These are phyloP conservation scores for Cyamopsis tetragonoloba DNA, from an alignment of 306 rosid species.

Conservation along the genomic window DNA sequence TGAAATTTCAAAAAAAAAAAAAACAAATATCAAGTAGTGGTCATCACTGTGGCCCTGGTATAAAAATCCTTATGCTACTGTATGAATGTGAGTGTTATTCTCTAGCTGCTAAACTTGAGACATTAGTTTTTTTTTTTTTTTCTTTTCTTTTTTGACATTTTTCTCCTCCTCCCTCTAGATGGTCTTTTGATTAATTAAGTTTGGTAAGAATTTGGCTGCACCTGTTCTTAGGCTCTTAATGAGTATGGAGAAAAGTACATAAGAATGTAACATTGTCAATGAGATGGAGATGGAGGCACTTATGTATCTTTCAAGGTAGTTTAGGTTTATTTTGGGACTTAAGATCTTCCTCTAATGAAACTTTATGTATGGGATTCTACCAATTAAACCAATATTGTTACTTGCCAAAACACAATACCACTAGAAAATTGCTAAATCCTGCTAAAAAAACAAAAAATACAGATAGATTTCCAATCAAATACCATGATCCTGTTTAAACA, in stretches of 20 bases:
- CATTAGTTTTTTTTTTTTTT: slow-evolving; percentile 31
- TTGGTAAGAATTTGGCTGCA: neutral
- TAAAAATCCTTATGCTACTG: slow-evolving; percentile 27
- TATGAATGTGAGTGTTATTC: slow-evolving; percentile 44
- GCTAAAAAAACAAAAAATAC: too few species aligned
- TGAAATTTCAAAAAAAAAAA: too few species aligned
- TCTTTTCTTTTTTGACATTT: neutral
- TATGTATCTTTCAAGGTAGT: neutral
- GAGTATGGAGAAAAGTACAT: neutral
- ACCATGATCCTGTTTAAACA: neutral
- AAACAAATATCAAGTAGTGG: neutral
- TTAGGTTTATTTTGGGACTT: neutral
- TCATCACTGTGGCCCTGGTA: slow-evolving; percentile 20
- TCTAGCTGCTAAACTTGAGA: slow-evolving; percentile 48
- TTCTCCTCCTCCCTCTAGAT: slow-evolving; percentile 26
- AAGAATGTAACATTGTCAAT: neutral
- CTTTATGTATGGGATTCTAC: neutral
- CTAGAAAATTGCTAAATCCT: too few species aligned
- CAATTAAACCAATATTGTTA: neutral
- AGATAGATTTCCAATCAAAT: neutral
- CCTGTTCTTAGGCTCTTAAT: neutral
- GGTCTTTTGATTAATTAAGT: slow-evolving; percentile 33
- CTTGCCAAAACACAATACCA: too few species aligned
- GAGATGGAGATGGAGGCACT: neutral
- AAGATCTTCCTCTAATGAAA: neutral